Evolutionary conservation across 371 early-diverging fungal genomes (phyloP), one percentile per base, ranked within the genome.

Genomic region (Mucor lusitanicus): DNA sequence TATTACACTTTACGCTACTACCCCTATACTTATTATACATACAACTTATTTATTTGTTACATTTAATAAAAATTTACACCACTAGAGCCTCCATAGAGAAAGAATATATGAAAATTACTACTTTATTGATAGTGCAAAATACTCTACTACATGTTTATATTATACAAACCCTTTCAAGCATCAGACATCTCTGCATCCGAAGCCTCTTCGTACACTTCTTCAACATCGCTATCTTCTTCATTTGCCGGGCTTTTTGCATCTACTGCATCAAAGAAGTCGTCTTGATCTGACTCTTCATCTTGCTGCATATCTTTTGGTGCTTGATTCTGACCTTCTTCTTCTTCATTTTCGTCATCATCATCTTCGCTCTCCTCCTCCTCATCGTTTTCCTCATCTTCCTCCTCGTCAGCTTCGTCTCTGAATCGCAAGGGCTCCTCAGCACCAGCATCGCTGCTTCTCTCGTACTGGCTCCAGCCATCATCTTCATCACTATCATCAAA

Each of bases 401-500:
- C 67, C 1, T 64, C 70, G n/a, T 75, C 28, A 17, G 23, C 53
- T 21, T 55, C 56, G 5, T 70, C 70, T 44, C 50, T 66, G 27
- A 71, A 71, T 33, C 72, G 54, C n/a, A 71, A 48, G 28, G 64
- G 33, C 21, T 60, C 59, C 27, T 60, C 59, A 33, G 32, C 46
- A 27, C 44, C 19, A 60, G 27, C n/a, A 17, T 60, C 60, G 17
- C 59, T 58, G 1, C 57, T 35, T 39, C 61, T 60, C 53, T 70
- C 64, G 42, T 61, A 70, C 13, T 70, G 70, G 57, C 67, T 63
- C 79, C 77, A 79, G 7, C 71, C 77, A 55, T 76, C 79, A 62
- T 78, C 78, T n/a, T 81, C 78, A 35, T 79, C 79, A 44, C 70
- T 72, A 33, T 73, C 73, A 65, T 78, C 78, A 75, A 77, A 79